Percentiles rank a stretch among this genome's conserved stretches.
Conservation (phyloP, 805 yeast genomes). For the Ascoidea asiatica region DNA sequence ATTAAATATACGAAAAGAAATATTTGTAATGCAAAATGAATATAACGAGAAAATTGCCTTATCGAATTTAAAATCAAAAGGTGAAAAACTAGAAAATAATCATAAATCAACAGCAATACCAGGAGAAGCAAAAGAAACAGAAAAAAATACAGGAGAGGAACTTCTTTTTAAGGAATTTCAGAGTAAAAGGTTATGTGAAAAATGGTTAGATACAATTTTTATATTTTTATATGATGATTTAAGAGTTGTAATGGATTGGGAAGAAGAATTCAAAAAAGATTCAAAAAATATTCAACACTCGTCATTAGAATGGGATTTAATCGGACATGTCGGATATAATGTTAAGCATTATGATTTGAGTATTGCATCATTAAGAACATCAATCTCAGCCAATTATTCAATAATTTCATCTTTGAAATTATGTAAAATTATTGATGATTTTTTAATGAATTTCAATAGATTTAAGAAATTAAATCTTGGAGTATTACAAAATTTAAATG, state of each 20-base stretch:
- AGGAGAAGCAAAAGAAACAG: not conserved
- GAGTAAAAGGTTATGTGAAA: conserved; percentile 50
- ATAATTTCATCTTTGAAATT: conserved; percentile 40
- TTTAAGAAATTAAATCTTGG: conserved; percentile 15
- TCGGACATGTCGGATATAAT: conserved; percentile 42
- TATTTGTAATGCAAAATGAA: conserved; percentile 76
- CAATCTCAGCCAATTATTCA: conserved; percentile 46
- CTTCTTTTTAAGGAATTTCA: conserved; percentile 13
- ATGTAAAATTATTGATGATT: conserved; percentile 30
- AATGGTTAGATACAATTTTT: conserved; percentile 50
- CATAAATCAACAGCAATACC: conserved; percentile 9
- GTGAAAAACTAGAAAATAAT: conserved; percentile 1
- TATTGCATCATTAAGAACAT: conserved; percentile 38
- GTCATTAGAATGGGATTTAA: conserved; percentile 63
- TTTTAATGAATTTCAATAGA: conserved; percentile 12
- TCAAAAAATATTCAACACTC: conserved; percentile 29
- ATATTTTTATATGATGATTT: conserved; percentile 21
- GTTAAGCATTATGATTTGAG: conserved; percentile 34
- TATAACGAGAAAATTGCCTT: conserved; percentile 17
- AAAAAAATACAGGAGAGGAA: too few relatives aligned
- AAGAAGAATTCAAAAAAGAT: conserved; percentile 13
- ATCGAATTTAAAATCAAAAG: not conserved
- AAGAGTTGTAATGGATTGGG: conserved; percentile 16
- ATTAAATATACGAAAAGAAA: conserved; percentile 47
- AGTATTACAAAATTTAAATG: conserved; percentile 7